phyloP scores from a whole-genome alignment of 2,329 filamentous ascomycete genomes.

The Drechslerella dactyloides region DNA sequence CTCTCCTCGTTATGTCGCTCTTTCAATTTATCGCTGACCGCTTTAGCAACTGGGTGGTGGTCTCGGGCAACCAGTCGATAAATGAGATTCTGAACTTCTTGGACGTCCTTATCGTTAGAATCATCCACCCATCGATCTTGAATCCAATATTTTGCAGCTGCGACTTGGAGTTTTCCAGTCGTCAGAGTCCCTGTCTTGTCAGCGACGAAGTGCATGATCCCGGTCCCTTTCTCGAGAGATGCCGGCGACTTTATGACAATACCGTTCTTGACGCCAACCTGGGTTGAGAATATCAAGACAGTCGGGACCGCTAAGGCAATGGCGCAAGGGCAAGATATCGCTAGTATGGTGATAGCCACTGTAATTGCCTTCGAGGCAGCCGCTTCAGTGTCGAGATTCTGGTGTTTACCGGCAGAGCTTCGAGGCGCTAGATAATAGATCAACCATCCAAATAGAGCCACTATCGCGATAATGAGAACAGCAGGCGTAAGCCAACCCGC shows the following conservation, averaged over 20 bases:
- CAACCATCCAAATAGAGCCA: conserved; percentile 18
- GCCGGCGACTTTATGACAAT: conserved; percentile 73
- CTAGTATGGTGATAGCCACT: conserved; percentile 74
- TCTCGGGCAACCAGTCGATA: conserved; percentile 32
- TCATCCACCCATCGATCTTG: conserved; percentile 27
- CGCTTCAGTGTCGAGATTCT: conserved; percentile 14
- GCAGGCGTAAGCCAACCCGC: conserved; percentile 30
- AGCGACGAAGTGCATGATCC: conserved; percentile 72
- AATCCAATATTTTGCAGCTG: conserved; percentile 57
- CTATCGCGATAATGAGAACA: conserved; percentile 19
- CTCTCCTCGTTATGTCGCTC: conserved; percentile 22
- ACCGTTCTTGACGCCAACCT: conserved; percentile 69
- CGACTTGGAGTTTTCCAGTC: conserved; percentile 63
- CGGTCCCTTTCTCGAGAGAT: conserved; percentile 68
- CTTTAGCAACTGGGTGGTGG: conserved; percentile 53
- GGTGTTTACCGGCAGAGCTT: not conserved
- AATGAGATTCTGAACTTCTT: conserved; percentile 22
- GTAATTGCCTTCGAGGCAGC: conserved; percentile 67
- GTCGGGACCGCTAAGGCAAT: conserved; percentile 78
- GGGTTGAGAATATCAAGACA: conserved; percentile 74
- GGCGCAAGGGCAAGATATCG: conserved; percentile 81
- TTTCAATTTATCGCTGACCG: conserved; percentile 45
- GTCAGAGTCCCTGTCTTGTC: conserved; percentile 84
- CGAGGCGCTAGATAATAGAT: conserved; percentile 32
- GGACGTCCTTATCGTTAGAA: conserved; percentile 17